Evolutionary conservation across 768 basidiomycete species (phyloP).

Genomic region (Lactarius akahatsu): DNA sequence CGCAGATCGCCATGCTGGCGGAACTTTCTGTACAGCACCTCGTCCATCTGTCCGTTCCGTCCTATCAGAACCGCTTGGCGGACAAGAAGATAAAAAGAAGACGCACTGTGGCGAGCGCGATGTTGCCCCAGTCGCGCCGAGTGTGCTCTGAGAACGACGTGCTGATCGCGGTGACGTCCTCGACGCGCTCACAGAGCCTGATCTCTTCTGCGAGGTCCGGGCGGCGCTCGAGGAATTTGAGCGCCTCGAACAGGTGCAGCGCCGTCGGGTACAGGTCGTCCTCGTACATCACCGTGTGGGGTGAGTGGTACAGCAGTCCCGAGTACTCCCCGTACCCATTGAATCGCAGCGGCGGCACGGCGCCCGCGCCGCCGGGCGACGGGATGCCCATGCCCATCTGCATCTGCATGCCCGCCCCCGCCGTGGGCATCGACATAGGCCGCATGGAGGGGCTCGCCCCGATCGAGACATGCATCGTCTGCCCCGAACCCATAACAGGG

Average conservation of each 20-base stretch:
- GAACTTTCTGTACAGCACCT: conserved; percentile 67
- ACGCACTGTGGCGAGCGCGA: conserved; percentile 53
- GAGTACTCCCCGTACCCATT: conserved; percentile 36
- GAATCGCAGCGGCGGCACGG: conserved; percentile 36
- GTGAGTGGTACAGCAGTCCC: conserved; percentile 66
- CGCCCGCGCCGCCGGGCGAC: conserved; percentile 24
- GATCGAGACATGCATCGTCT: neutral
- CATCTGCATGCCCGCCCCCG: neutral
- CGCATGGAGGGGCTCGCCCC: neutral
- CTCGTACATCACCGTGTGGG: conserved; percentile 56
- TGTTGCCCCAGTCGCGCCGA: conserved; percentile 55
- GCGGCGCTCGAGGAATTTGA: conserved; percentile 57
- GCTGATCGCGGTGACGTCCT: conserved; percentile 42
- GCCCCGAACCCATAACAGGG: neutral
- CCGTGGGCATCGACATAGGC: conserved; percentile 15
- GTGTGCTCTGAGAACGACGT: conserved; percentile 37
- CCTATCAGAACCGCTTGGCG: neutral
- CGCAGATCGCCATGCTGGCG: conserved; percentile 65
- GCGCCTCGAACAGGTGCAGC: conserved; percentile 72
- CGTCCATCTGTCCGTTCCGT: conserved; percentile 53
- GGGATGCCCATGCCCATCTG: conserved; percentile 9
- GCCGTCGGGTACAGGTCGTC: conserved; percentile 64
- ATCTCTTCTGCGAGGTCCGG: conserved; percentile 58
- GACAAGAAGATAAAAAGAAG: neutral
- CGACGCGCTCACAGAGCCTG: conserved; percentile 42